Evolutionary conservation across 257 asterid species (phyloP).

Genomic region (Rehmannia glutinosa): DNA sequence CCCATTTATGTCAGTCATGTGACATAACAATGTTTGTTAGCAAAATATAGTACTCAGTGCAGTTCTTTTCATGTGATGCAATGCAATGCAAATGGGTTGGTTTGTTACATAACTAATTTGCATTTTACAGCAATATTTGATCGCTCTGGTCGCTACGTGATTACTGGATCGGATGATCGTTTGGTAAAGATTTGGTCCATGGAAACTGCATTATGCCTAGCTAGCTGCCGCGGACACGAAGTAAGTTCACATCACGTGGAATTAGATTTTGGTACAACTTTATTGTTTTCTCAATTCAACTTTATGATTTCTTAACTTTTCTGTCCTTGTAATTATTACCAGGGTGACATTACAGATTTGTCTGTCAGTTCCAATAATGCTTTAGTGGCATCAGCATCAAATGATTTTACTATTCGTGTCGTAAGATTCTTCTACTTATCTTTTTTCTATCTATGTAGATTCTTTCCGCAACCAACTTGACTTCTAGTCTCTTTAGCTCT

Average conservation of each 20-base stretch:
- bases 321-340: conserved; percentile 19
- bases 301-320: not conserved
- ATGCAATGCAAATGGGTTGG: not conserved
- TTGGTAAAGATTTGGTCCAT: conserved; percentile 96
- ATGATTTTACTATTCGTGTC: conserved; percentile 92
- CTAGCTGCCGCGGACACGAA: conserved; percentile 98
- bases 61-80: not conserved
- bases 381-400: conserved; percentile 91
- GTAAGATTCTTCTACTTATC: too few species aligned
- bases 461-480: conserved; percentile 18
- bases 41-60: not conserved
- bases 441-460: too few species aligned
- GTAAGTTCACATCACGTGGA: conserved; percentile 42
- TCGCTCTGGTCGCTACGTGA: conserved; percentile 88
- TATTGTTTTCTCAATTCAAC: conserved; percentile 11
- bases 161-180: conserved; percentile 99
- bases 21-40: not conserved
- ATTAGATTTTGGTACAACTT: not conserved
- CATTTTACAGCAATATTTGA: conserved; percentile 83
- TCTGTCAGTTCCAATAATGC: conserved; percentile 88
- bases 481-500: conserved; percentile 25
- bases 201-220: conserved; percentile 97
- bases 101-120: conserved; percentile 13
- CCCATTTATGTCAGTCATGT: not conserved
- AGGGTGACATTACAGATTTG: conserved; percentile 98